Conservation (phyloP, 2,329 filamentous ascomycete genomes). For the Claviceps quebecensis region DNA sequence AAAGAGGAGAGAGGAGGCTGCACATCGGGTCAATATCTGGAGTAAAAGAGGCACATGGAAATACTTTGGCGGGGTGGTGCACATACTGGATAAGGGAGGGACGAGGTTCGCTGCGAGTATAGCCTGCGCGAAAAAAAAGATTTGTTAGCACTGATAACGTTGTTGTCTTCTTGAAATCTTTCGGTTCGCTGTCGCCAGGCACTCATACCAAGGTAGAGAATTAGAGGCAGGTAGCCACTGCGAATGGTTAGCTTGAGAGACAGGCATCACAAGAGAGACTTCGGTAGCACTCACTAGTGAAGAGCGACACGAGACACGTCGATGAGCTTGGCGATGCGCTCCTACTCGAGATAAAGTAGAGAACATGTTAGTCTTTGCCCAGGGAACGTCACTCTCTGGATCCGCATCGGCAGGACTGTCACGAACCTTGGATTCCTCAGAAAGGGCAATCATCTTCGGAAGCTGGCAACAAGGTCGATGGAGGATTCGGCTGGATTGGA, state of each 20-base stretch:
- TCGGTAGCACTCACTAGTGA: constrained; percentile 60
- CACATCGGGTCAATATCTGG: constrained; percentile 11
- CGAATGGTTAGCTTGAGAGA: constrained; percentile 19
- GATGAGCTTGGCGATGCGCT: constrained; percentile 95
- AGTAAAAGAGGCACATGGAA: background rate
- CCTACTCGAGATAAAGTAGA: constrained; percentile 35
- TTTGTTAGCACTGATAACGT: constrained; percentile 12
- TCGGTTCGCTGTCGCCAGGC: too few species aligned
- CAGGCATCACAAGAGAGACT: background rate
- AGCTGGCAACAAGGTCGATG: constrained; percentile 6
- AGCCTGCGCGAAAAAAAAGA: constrained; percentile 43
- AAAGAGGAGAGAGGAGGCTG: constrained; percentile 52
- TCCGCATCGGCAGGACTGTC: background rate
- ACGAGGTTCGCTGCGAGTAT: constrained; percentile 84
- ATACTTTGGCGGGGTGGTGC: background rate
- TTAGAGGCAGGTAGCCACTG: constrained; percentile 90
- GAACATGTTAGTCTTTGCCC: background rate
- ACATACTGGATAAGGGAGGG: constrained; percentile 52
- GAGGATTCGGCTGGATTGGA: background rate
- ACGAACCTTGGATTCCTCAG: constrained; percentile 88
- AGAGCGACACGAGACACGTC: constrained; percentile 86
- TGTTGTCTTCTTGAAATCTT: background rate
- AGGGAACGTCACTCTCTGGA: background rate
- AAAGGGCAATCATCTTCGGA: constrained; percentile 50
- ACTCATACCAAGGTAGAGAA: constrained; percentile 78